Evolutionary conservation across 345 rosid species (phyloP).

Genomic region (Citrus unshiu): DNA sequence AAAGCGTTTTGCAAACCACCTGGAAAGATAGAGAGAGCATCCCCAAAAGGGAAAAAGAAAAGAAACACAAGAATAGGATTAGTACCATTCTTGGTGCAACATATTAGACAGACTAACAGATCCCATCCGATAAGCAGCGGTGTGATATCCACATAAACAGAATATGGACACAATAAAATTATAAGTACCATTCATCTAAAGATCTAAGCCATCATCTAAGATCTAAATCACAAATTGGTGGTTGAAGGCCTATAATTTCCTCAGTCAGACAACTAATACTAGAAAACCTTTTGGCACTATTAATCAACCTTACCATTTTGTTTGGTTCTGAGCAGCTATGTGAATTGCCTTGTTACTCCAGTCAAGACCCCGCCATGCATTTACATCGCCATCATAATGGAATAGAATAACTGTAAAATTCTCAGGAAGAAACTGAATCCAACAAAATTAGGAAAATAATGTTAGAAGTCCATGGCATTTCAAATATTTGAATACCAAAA

Average conservation of each 20-base stretch:
- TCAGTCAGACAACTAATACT: background rate
- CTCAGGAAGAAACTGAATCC: constrained; percentile 86
- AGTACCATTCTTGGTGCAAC: background rate
- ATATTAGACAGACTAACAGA: background rate
- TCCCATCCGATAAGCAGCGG: background rate
- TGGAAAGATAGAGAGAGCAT: constrained; percentile 22
- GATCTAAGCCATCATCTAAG: background rate
- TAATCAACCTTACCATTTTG: constrained; percentile 63
- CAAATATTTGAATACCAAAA: constrained; percentile 7
- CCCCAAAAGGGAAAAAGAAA: background rate
- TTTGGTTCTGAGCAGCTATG: constrained; percentile 90
- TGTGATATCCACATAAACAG: background rate
- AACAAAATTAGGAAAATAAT: constrained; percentile 35
- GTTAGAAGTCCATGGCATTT: background rate
- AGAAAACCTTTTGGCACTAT: background rate
- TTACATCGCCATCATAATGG: constrained; percentile 88
- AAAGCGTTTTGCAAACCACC: constrained; percentile 99
- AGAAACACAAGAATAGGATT: background rate
- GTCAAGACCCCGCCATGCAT: constrained; percentile 77
- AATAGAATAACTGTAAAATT: constrained; percentile 86
- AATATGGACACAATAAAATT: constrained; percentile 2
- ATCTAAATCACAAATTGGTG: background rate
- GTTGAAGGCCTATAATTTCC: too few species aligned
- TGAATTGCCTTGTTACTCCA: constrained; percentile 83
- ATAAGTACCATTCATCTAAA: constrained; percentile 4